Percentiles rank a stretch among this genome's conserved stretches.
These are phyloP conservation scores for Gentiana macrophylla DNA, from an alignment of 257 asterid genomes.

Conservation along the genomic window DNA sequence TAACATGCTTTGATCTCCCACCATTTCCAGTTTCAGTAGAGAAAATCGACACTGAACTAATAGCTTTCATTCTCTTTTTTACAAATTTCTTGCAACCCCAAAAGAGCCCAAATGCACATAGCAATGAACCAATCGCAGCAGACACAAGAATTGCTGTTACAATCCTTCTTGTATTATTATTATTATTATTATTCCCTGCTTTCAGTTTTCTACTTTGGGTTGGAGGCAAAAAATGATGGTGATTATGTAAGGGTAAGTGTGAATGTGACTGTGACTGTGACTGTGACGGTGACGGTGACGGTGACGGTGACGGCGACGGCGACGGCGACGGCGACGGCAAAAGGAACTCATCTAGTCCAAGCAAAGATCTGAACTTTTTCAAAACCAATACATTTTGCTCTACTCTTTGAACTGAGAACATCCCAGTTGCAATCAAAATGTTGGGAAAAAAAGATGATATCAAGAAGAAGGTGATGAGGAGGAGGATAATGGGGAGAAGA, in stretches of 20 bases:
- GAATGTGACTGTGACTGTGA: constrained; percentile 1
- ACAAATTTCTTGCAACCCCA: constrained; percentile 37
- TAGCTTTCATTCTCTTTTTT: constrained; percentile 34
- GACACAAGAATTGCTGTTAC: constrained; percentile 45
- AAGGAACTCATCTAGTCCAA: constrained; percentile 19
- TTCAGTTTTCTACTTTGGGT: constrained; percentile 17
- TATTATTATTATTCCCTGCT: constrained; percentile 7
- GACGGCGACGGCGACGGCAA: constrained; percentile 11
- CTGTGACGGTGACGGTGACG: constrained; percentile 11
- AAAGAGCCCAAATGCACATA: constrained; percentile 38
- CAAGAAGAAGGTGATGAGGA: constrained; percentile 39
- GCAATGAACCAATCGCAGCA: constrained; percentile 32
- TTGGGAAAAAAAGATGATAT: constrained; percentile 40
- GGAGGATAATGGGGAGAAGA: constrained; percentile 9
- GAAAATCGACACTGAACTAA: constrained; percentile 20
- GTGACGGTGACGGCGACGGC: constrained; percentile 25
- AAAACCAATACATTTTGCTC: constrained; percentile 15
- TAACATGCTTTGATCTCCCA: constrained; percentile 44
- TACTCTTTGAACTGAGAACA: constrained; percentile 8
- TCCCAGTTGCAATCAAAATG: constrained; percentile 23
- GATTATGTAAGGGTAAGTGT: constrained; percentile 18
- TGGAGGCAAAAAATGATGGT: constrained; percentile 22
- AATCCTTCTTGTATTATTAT: constrained; percentile 9
- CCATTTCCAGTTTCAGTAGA: constrained; percentile 26
- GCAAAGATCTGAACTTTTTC: constrained; percentile 44